Evolutionary conservation across 345 rosid species (phyloP).

Genomic region (Eucalyptus rudis): DNA sequence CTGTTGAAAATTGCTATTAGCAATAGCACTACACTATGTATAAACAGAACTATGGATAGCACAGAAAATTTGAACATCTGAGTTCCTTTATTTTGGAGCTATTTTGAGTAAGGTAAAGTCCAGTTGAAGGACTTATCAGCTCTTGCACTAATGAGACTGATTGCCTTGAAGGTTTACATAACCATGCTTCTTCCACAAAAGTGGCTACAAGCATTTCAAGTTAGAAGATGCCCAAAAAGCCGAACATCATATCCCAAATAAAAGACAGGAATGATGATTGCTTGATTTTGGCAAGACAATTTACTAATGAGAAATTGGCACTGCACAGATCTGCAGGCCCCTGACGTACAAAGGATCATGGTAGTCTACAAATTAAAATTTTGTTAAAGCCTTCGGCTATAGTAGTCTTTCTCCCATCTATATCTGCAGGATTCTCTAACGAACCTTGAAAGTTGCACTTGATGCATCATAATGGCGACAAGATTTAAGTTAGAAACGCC

Average conservation of each 20-base stretch:
- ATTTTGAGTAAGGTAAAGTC: neutral
- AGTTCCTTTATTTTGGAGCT: neutral
- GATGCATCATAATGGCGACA: neutral
- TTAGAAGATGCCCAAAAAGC: neutral
- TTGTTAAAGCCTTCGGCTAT: neutral
- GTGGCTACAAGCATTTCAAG: neutral
- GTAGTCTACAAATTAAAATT: neutral
- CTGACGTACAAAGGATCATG: neutral
- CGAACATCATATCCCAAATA: conserved; percentile 1
- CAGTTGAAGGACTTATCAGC: neutral
- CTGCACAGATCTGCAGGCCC: neutral
- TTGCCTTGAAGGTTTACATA: neutral
- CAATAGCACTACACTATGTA: neutral
- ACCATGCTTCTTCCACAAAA: neutral
- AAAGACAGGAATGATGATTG: conserved; percentile 14
- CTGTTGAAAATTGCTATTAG: neutral
- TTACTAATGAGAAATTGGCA: neutral
- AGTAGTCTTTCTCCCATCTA: neutral
- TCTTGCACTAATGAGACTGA: neutral
- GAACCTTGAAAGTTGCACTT: neutral
- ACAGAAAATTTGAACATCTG: neutral
- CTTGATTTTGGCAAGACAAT: neutral
- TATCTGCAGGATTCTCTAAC: neutral
- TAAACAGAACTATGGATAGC: neutral
- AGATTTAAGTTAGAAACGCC: conserved; percentile 13